These are phyloP conservation scores for Nitzschia inconspicua DNA, from an alignment of 108 stramenopile species.

Conservation along the genomic window DNA sequence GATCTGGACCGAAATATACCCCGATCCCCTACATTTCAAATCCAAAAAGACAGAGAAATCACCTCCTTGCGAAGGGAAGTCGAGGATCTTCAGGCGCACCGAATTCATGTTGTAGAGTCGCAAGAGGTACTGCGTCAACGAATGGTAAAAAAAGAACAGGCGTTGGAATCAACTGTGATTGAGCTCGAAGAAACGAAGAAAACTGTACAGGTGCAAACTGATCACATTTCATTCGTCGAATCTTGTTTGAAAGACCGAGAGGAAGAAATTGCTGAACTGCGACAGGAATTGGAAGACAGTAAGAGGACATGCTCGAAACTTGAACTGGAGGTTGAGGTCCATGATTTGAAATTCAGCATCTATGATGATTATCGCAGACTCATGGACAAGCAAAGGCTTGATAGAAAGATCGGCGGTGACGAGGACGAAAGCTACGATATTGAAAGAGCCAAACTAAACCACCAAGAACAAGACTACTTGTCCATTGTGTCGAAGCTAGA, in stretches of 20 bases:
- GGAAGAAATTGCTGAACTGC: conserved; percentile 2
- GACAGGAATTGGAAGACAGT: background rate
- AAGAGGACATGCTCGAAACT: conserved; percentile 13
- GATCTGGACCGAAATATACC: background rate
- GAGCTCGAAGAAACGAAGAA: background rate
- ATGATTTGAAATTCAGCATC: conserved; percentile 12
- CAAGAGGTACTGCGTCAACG: background rate
- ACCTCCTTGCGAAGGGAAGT: too few relatives aligned
- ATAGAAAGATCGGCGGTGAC: background rate
- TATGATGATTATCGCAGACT: conserved; percentile 11
- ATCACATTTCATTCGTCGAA: background rate
- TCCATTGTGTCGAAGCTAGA: conserved; percentile 17
- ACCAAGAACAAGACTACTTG: too few relatives aligned
- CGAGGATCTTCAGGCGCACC: background rate
- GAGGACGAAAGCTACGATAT: background rate
- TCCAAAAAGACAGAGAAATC: too few relatives aligned
- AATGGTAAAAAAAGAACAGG: background rate
- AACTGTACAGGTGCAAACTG: background rate
- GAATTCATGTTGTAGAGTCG: background rate
- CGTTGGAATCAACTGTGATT: background rate
- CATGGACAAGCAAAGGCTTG: conserved; percentile 10
- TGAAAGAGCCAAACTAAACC: background rate
- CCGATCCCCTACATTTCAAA: too few relatives aligned
- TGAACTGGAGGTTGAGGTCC: conserved; percentile 27
- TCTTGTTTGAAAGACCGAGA: background rate